Evolutionary conservation across 148 eudicot genomes (phyloP), one percentile per base, ranked within the genome.

Genomic region (Fagopyrum esculentum): DNA sequence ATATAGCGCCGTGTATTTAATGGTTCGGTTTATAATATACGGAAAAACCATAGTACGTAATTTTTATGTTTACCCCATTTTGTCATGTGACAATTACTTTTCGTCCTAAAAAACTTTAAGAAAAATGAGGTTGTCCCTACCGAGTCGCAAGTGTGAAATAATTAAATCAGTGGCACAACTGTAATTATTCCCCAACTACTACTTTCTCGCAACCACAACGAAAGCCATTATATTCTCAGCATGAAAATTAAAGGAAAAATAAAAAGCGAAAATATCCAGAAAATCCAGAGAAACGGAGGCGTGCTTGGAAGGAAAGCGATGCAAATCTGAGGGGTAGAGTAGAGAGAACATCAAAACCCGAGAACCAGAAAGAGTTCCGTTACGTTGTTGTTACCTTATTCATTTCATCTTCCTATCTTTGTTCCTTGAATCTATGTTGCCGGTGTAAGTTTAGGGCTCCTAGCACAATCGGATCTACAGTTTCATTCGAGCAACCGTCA

Each of bases 251-350:
- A 22, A 22, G 1, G 22, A 6, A 59, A 29, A 44, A 63, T 9
- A 30, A 63, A 63, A 63, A 56, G 2, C 6, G 44, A 63, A 63
- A 63, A 63, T 63, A 63, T 63, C 69, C 44, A 63, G 6, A 63
- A 63, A 63, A 30, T 9, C 29, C 44, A 59, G 81, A 79, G 71
- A 63, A 86, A 78, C 75, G 83, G 80, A 83, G 77, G 83, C 80
- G 80, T 83, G 88, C 60, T 81, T 71, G 75, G 64, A 74, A 85
- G 82, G 80, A 77, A 78, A 81, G 80, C 71, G 75, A 52, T 74
- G 80, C 22, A 45, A 59, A 47, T 22, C 16, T 69, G 50, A 55
- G 13, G 17, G 61, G 10, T 47, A 19, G 40, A 35, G 40, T 12
- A 35, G 69, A 40, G 30, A 3, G 35, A 45, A 47, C 73, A 45